These are phyloP conservation scores for Chionographis japonica DNA, from an alignment of 106 monocot species.

Conservation along the genomic window DNA sequence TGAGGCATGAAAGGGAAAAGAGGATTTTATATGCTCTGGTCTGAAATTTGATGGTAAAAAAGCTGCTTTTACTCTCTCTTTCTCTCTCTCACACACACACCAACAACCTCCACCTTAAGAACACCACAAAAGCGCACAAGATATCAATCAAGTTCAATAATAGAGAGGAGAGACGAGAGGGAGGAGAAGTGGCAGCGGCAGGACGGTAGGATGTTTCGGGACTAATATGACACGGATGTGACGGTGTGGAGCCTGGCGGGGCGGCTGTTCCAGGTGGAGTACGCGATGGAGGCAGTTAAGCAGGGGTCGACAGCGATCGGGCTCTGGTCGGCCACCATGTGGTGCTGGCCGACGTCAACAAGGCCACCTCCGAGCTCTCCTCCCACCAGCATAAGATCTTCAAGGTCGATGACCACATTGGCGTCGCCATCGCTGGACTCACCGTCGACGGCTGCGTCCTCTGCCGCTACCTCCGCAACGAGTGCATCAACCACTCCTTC, in stretches of 20 bases:
- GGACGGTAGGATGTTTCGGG: slow-evolving; percentile 6
- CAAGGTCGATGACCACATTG: slow-evolving; percentile 51
- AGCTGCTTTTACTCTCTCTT: too few relatives aligned
- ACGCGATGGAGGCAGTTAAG: slow-evolving; percentile 40
- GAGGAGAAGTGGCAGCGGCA: not conserved
- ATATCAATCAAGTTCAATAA: too few relatives aligned
- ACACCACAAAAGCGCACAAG: not conserved
- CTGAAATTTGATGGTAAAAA: too few relatives aligned
- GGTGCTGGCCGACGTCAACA: slow-evolving; percentile 43
- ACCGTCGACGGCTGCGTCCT: slow-evolving; percentile 46
- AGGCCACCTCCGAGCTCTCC: slow-evolving; percentile 43
- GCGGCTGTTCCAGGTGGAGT: slow-evolving; percentile 38
- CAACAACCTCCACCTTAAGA: not conserved
- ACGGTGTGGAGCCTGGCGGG: slow-evolving; percentile 35
- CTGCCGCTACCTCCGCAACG: slow-evolving; percentile 36
- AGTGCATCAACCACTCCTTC: slow-evolving; percentile 51
- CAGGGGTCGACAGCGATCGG: slow-evolving; percentile 31
- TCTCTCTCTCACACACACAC: too few relatives aligned
- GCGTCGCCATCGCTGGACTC: slow-evolving; percentile 47
- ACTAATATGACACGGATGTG: slow-evolving; percentile 41
- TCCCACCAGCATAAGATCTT: slow-evolving; percentile 48
- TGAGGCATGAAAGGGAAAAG: too few relatives aligned
- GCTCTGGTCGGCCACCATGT: slow-evolving; percentile 38
- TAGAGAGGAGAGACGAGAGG: too few relatives aligned
- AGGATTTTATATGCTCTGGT: too few relatives aligned